Conservation (phyloP, 345 rosid genomes). For the Garcia nutans region DNA sequence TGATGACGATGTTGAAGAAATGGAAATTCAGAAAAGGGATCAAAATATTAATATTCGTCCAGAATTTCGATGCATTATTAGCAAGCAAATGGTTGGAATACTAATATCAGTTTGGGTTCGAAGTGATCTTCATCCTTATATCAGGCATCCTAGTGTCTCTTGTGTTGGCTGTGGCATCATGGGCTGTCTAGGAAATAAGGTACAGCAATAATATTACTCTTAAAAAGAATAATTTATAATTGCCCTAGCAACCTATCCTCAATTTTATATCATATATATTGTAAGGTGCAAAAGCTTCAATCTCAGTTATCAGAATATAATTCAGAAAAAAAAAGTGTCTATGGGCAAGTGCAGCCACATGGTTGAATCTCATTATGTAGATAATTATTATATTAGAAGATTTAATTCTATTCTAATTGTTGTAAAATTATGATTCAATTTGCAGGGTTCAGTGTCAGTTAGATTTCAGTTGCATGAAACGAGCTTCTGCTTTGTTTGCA, state of each 20-base stretch:
- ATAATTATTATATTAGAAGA: too few species aligned
- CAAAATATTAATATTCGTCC: constrained; percentile 11
- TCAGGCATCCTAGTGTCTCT: constrained; percentile 59
- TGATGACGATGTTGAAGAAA: constrained; percentile 27
- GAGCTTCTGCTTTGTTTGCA: constrained; percentile 74
- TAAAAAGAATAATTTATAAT: too few species aligned
- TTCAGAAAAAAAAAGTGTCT: too few species aligned
- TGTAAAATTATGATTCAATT: not conserved
- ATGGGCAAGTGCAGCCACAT: not conserved
- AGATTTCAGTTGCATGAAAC: constrained; percentile 68
- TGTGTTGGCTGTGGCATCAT: constrained; percentile 80
- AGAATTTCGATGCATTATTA: constrained; percentile 50
- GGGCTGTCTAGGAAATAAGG: constrained; percentile 88
- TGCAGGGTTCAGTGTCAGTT: constrained; percentile 80
- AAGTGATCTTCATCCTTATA: constrained; percentile 47
- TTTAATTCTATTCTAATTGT: not conserved
- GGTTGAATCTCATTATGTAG: not conserved
- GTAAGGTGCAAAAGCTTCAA: too few species aligned
- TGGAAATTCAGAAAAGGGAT: not conserved
- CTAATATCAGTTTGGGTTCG: constrained; percentile 66
- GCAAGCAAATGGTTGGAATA: constrained; percentile 87
- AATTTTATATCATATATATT: too few species aligned
- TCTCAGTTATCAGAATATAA: too few species aligned
- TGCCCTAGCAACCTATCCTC: too few species aligned
- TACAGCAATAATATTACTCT: constrained; percentile 4